These are phyloP conservation scores for Metarhizium sp. DNA, from an alignment of 2,329 filamentous ascomycete species.

Conservation along the genomic window DNA sequence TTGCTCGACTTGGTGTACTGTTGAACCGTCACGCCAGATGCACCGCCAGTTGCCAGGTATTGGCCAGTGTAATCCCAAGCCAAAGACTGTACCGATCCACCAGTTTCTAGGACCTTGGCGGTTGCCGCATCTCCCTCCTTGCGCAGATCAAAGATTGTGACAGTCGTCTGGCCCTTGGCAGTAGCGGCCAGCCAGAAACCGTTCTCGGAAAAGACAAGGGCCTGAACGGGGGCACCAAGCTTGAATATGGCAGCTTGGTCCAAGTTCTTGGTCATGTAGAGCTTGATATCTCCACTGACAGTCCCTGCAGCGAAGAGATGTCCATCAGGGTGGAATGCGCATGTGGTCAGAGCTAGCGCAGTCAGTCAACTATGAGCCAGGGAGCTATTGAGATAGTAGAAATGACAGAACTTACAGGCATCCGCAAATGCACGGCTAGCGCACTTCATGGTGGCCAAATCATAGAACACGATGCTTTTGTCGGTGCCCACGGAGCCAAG, in stretches of 20 bases:
- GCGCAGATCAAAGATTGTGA: slow-evolving; percentile 85
- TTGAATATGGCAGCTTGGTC: slow-evolving; percentile 67
- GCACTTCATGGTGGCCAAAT: slow-evolving; percentile 56
- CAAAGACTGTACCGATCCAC: slow-evolving; percentile 65
- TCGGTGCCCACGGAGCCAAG: slow-evolving; percentile 82
- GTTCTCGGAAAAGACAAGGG: slow-evolving; percentile 86
- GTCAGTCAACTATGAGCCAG: slow-evolving; percentile 5
- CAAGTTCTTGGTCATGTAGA: slow-evolving; percentile 80
- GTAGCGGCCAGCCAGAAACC: slow-evolving; percentile 90
- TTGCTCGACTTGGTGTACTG: slow-evolving; percentile 83
- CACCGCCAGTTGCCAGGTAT: slow-evolving; percentile 75
- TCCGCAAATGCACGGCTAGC: slow-evolving; percentile 74
- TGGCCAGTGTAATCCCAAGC: slow-evolving; percentile 94
- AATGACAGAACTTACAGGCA: slow-evolving; percentile 51
- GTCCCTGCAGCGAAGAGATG: slow-evolving; percentile 83
- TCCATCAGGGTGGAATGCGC: slow-evolving; percentile 93
- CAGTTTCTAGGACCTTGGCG: slow-evolving; percentile 79
- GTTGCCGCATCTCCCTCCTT: slow-evolving; percentile 77
- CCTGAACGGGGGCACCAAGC: slow-evolving; percentile 60
- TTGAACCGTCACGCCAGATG: slow-evolving; percentile 74
- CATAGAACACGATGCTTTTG: slow-evolving; percentile 89
- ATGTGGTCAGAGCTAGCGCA: slow-evolving; percentile 57
- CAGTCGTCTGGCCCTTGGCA: slow-evolving; percentile 64
- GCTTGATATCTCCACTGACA: slow-evolving; percentile 69
- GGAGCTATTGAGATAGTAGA: background rate